A percentile compares a stretch with the other conserved stretches of the same genome.
These are phyloP conservation scores for Botryosphaeria dothidea DNA, from an alignment of 2,329 filamentous ascomycete species.

Conservation along the genomic window DNA sequence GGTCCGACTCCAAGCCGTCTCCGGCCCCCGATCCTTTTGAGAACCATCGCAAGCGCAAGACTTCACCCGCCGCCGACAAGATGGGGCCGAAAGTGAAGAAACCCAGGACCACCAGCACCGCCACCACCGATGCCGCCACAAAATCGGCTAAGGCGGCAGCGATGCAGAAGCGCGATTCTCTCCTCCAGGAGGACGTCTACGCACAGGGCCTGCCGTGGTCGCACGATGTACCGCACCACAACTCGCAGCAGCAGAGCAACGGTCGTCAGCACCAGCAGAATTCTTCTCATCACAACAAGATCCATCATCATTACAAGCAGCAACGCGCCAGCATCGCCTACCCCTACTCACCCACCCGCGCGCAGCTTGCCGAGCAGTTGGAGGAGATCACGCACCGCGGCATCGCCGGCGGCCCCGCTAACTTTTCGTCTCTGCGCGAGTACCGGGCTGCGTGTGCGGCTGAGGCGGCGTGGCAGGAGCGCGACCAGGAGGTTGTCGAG, in stretches of 20 bases:
- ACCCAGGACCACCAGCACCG: not conserved
- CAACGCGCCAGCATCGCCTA: not conserved
- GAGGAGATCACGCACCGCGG: slow-evolving; percentile 17
- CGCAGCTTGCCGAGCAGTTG: slow-evolving; percentile 17
- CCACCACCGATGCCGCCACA: not conserved
- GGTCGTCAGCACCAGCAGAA: not conserved
- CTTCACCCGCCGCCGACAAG: slow-evolving; percentile 4
- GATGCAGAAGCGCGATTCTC: slow-evolving; percentile 13
- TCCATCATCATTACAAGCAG: not conserved
- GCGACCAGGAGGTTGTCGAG: slow-evolving; percentile 17
- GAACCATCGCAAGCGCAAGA: not conserved
- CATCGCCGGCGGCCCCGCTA: slow-evolving; percentile 12
- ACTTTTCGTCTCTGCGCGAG: not conserved
- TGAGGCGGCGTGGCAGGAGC: slow-evolving; percentile 18
- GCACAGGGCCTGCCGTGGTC: not conserved
- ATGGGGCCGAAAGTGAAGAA: slow-evolving; percentile 13
- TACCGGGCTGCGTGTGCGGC: slow-evolving; percentile 16
- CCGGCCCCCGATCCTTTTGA: not conserved
- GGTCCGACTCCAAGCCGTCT: not conserved
- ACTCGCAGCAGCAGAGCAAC: not conserved
- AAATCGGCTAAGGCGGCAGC: slow-evolving; percentile 7
- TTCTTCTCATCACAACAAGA: not conserved
- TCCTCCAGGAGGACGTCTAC: slow-evolving; percentile 6
- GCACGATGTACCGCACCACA: not conserved
- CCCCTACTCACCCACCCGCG: slow-evolving; percentile 1